phyloP scores from a whole-genome alignment of 345 rosid genomes.

The Tarenaya hassleriana region DNA sequence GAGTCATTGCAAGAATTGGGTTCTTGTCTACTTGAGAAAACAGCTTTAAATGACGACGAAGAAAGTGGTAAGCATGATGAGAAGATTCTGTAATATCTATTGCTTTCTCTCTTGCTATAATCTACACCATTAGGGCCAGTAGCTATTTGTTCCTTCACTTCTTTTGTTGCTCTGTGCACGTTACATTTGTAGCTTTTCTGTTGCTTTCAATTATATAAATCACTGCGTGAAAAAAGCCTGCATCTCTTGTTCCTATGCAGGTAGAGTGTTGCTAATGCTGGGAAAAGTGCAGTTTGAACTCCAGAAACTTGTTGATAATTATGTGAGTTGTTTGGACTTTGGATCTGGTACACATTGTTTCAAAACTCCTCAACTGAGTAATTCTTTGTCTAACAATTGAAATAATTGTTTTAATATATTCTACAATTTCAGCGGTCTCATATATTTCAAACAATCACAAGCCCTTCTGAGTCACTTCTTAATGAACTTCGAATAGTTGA shows the following conservation, averaged over 20 bases:
- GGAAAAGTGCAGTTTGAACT: constrained; percentile 87
- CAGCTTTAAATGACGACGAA: constrained; percentile 71
- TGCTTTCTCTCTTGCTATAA: neutral
- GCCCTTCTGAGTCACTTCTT: constrained; percentile 90
- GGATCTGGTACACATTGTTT: constrained; percentile 7
- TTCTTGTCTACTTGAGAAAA: constrained; percentile 73
- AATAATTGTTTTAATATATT: constrained; percentile 11
- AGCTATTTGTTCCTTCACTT: no score
- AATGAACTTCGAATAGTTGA: constrained; percentile 94
- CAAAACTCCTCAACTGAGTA: constrained; percentile 1
- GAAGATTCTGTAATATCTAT: constrained; percentile 4
- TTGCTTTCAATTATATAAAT: constrained; percentile 5
- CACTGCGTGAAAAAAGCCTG: neutral
- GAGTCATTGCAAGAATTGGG: constrained; percentile 88
- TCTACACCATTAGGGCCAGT: no score
- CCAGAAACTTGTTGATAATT: constrained; percentile 76
- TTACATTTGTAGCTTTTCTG: neutral
- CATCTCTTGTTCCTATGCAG: constrained; percentile 39
- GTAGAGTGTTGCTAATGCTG: constrained; percentile 69
- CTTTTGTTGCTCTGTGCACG: constrained; percentile 2
- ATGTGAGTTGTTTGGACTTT: constrained; percentile 51
- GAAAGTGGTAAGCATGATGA: constrained; percentile 59
- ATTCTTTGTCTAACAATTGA: constrained; percentile 11
- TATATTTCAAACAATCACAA: constrained; percentile 71
- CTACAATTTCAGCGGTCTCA: constrained; percentile 68